phyloP scores from a whole-genome alignment of 73 alveolate species.

The Uronychia binucleata region DNA sequence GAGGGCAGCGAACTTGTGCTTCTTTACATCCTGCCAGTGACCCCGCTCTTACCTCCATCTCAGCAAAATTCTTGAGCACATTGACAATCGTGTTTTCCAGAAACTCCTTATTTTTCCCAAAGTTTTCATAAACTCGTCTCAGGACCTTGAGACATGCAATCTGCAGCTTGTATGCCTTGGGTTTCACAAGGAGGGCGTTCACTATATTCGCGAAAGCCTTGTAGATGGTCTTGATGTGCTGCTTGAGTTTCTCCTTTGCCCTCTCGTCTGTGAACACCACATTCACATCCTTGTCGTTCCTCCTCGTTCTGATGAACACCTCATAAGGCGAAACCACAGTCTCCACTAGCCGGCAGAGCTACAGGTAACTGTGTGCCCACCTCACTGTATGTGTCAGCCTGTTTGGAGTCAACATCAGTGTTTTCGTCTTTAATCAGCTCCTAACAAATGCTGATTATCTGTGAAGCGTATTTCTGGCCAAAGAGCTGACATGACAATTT shows the following conservation, averaged over 20 bases:
- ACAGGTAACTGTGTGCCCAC: no score
- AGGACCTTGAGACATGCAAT: slow-evolving; percentile 24
- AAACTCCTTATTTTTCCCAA: slow-evolving; percentile 12
- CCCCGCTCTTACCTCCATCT: slow-evolving; percentile 1
- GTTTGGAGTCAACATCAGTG: not conserved
- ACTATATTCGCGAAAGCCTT: slow-evolving; percentile 28
- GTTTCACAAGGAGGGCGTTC: slow-evolving; percentile 23
- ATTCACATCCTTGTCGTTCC: not conserved
- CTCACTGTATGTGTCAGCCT: not conserved
- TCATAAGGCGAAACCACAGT: not conserved
- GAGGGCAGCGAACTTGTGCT: slow-evolving; percentile 38
- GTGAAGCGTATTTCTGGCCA: not conserved
- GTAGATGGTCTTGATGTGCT: slow-evolving; percentile 16
- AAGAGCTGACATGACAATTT: not conserved
- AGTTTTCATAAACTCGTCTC: slow-evolving; percentile 32
- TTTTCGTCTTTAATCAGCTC: not conserved
- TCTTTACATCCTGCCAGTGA: slow-evolving; percentile 16
- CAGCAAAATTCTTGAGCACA: slow-evolving; percentile 41
- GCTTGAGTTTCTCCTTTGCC: not conserved
- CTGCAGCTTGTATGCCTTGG: slow-evolving; percentile 9
- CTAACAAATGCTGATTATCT: not conserved
- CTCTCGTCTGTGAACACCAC: not conserved
- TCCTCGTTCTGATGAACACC: not conserved
- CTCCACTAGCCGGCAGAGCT: not conserved
- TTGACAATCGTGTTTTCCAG: slow-evolving; percentile 34